Conservation (phyloP, 495 filamentous ascomycete species). For the Extremus antarcticus region DNA sequence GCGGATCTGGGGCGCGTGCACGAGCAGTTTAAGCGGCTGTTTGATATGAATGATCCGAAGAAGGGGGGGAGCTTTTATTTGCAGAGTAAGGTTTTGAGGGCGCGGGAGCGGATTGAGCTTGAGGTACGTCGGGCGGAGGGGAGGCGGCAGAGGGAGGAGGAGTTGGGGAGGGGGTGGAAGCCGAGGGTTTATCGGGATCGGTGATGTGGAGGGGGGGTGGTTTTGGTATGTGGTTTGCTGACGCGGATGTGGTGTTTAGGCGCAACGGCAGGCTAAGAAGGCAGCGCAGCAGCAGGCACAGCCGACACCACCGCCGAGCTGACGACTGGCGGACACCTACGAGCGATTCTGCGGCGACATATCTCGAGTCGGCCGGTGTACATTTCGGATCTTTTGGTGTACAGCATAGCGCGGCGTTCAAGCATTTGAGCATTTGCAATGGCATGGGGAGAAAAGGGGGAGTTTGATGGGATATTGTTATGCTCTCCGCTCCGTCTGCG, state of each 20-base stretch:
- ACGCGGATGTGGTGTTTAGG: constrained; percentile 6
- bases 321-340: not conserved
- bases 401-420: constrained; percentile 13
- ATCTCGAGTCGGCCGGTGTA: not conserved
- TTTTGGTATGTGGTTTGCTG: not conserved
- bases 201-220: constrained; percentile 26
- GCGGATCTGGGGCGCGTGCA: constrained; percentile 64
- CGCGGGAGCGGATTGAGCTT: constrained; percentile 81
- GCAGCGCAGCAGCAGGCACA: constrained; percentile 2
- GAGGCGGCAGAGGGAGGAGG: constrained; percentile 46
- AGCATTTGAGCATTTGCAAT: not conserved
- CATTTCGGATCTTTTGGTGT: not conserved
- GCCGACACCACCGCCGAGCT: constrained; percentile 6
- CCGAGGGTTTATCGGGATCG: constrained; percentile 90
- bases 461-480: not conserved
- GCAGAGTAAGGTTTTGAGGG: constrained; percentile 89
- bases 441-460: not conserved
- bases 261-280: constrained; percentile 11
- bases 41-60: constrained; percentile 84
- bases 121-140: constrained; percentile 51
- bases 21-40: constrained; percentile 85
- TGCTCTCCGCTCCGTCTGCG: constrained; percentile 13
- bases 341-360: not conserved
- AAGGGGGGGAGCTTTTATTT: constrained; percentile 97
- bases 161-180: constrained; percentile 75